phyloP scores from a whole-genome alignment of 1,284 basidiomycete genomes.

The Neonothopanus nambi region DNA sequence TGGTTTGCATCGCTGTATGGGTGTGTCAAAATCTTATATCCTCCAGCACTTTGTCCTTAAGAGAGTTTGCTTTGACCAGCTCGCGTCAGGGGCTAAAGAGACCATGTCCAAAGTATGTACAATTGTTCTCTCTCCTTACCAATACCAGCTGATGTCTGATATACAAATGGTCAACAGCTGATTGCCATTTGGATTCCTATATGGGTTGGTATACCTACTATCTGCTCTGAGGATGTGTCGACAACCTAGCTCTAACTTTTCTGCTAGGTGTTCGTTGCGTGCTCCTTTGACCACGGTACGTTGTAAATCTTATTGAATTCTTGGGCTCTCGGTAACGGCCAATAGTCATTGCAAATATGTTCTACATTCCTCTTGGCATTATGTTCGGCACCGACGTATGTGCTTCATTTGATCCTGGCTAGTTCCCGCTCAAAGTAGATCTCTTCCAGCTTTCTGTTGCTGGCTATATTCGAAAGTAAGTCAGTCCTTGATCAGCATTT shows the following conservation, averaged over 20 bases:
- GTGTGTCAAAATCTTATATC: slow-evolving; percentile 35
- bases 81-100: slow-evolving; percentile 69
- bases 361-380: slow-evolving; percentile 67
- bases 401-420: no score
- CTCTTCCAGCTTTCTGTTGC: slow-evolving; percentile 43
- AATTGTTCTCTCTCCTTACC: no score
- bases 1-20: slow-evolving; percentile 79
- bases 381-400: slow-evolving; percentile 71
- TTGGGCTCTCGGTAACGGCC: slow-evolving; percentile 4
- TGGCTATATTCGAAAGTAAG: slow-evolving; percentile 68
- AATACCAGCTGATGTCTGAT: no score
- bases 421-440: background rate
- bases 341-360: slow-evolving; percentile 72
- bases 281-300: slow-evolving; percentile 72
- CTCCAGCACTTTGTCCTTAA: background rate
- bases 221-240: background rate
- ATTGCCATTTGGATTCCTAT: slow-evolving; percentile 76
- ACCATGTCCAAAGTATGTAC: slow-evolving; percentile 69
- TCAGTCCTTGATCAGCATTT: no score
- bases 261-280: slow-evolving; percentile 69
- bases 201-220: slow-evolving; percentile 53
- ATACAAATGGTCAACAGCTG: slow-evolving; percentile 36
- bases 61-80: slow-evolving; percentile 52
- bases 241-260: slow-evolving; percentile 3
- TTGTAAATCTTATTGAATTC: slow-evolving; percentile 1